Evolutionary conservation across 148 eudicot genomes (phyloP).

Genomic region (Dysphania ambrosioides): DNA sequence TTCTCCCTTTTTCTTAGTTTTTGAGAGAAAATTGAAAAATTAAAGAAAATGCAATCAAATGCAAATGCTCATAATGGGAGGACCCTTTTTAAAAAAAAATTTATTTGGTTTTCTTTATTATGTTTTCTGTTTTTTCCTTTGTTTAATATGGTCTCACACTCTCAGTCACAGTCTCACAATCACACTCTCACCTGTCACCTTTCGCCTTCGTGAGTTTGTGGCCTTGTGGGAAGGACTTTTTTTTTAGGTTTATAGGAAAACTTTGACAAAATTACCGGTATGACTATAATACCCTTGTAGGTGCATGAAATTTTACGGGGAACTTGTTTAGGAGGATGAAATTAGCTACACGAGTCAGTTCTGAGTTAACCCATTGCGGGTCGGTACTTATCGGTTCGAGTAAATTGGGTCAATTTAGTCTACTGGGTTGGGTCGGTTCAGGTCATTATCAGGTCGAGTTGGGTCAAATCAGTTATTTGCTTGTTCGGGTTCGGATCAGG

Average conservation of each 20-base stretch:
- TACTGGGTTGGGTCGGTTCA: no score
- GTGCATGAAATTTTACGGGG: background rate
- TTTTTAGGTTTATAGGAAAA: conserved; percentile 31
- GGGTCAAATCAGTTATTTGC: no score
- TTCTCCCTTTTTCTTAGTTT: background rate
- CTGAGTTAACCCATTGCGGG: no score
- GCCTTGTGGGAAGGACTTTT: conserved; percentile 27
- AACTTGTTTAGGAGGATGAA: no score
- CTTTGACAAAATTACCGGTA: conserved; percentile 8
- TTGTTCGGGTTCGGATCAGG: no score
- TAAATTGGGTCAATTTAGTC: no score
- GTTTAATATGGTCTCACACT: conserved; percentile 5
- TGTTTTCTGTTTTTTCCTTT: background rate
- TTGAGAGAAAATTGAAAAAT: background rate
- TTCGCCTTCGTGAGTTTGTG: no score
- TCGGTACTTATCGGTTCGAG: no score
- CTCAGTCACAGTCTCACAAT: no score
- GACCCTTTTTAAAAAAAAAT: background rate
- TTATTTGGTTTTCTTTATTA: no score
- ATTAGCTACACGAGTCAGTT: no score
- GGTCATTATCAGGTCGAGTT: no score
- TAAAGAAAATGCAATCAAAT: conserved; percentile 12
- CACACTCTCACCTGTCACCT: conserved; percentile 26
- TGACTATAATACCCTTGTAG: conserved; percentile 10
- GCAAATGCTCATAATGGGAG: conserved; percentile 4